Conservation (phyloP, 1,284 basidiomycete species). For the Leccinum ponderosum region DNA sequence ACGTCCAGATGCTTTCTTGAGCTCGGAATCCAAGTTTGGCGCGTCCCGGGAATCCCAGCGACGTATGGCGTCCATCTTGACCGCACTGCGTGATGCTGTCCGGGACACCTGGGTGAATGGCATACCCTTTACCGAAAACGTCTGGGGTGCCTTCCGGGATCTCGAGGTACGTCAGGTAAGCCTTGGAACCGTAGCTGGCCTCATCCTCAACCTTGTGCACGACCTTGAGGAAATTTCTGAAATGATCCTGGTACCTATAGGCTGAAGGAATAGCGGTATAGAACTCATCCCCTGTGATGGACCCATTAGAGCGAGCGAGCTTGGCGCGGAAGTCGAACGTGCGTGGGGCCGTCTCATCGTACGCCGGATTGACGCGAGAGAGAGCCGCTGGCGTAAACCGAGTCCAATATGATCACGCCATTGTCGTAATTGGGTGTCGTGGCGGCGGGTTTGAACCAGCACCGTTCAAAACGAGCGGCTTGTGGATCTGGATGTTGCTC, state of each 20-base stretch:
- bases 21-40: conserved; percentile 23
- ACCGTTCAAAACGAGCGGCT: conserved; percentile 26
- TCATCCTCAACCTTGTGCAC: conserved; percentile 30
- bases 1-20: conserved; percentile 32
- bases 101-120: conserved; percentile 30
- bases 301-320: conserved; percentile 19
- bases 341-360: conserved; percentile 19
- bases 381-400: conserved; percentile 29
- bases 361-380: conserved; percentile 28
- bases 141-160: conserved; percentile 24
- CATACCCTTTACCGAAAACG: conserved; percentile 31
- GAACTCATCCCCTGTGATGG: conserved; percentile 25
- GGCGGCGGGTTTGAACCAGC: conserved; percentile 22
- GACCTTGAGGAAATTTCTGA: conserved; percentile 28
- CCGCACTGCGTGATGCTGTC: conserved; percentile 35
- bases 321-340: conserved; percentile 25
- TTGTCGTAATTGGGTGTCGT: conserved; percentile 24
- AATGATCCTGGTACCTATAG: conserved; percentile 27
- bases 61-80: conserved; percentile 29
- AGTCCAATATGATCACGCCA: conserved; percentile 26
- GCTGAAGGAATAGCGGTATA: conserved; percentile 25
- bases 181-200: conserved; percentile 26
- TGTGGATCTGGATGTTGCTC: conserved; percentile 25
- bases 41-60: conserved; percentile 31
- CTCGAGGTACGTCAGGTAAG: conserved; percentile 27